Conservation (phyloP, 2,329 filamentous ascomycete species). For the Aspergillus flavus region DNA sequence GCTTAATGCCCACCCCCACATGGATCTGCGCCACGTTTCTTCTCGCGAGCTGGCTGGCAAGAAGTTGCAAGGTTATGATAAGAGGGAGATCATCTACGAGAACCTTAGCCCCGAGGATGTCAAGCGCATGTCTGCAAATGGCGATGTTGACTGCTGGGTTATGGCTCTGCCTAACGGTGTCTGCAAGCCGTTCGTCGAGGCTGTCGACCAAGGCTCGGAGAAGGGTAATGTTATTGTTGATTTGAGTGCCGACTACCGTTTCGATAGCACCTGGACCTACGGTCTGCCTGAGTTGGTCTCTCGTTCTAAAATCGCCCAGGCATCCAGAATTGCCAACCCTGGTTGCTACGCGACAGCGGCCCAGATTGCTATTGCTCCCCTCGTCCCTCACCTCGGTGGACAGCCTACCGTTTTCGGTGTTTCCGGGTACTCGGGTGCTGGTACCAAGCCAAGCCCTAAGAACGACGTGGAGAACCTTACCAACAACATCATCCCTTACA, state of each 20-base stretch:
- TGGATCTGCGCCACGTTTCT: slow-evolving; percentile 89
- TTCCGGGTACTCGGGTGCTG: slow-evolving; percentile 91
- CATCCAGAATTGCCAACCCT: slow-evolving; percentile 85
- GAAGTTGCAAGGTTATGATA: slow-evolving; percentile 85
- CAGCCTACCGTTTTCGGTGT: slow-evolving; percentile 86
- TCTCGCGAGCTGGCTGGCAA: slow-evolving; percentile 89
- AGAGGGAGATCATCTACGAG: slow-evolving; percentile 89
- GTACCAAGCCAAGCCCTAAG: slow-evolving; percentile 91
- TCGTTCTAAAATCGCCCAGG: slow-evolving; percentile 73
- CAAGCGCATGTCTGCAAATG: slow-evolving; percentile 77
- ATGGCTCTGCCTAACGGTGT: slow-evolving; percentile 96
- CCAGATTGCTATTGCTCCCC: slow-evolving; percentile 82
- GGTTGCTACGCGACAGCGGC: slow-evolving; percentile 95
- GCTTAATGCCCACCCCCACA: slow-evolving; percentile 82
- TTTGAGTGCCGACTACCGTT: slow-evolving; percentile 94
- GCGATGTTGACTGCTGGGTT: slow-evolving; percentile 92
- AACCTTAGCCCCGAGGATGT: slow-evolving; percentile 87
- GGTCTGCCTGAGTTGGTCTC: slow-evolving; percentile 84
- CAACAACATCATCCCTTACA: slow-evolving; percentile 90
- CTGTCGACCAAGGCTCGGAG: slow-evolving; percentile 71
- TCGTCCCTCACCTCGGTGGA: slow-evolving; percentile 76
- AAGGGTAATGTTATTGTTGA: slow-evolving; percentile 81
- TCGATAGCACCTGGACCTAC: slow-evolving; percentile 83
- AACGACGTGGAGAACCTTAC: slow-evolving; percentile 83
- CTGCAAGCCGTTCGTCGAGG: slow-evolving; percentile 91